Conservation (phyloP, 352 stramenopile genomes). For the Globisporangium mamillatum region DNA sequence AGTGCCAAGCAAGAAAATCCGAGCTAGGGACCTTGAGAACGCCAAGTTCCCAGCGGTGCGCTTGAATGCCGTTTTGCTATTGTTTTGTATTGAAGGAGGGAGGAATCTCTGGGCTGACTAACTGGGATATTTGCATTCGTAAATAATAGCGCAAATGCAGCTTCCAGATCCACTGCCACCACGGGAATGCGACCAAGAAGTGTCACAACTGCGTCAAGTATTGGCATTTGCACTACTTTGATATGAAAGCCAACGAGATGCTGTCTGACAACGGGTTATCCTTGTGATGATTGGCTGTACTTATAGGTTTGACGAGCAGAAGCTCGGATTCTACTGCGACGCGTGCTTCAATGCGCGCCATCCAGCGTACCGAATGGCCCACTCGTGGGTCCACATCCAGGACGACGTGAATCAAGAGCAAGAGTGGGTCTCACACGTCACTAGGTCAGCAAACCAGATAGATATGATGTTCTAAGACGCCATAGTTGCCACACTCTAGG, state of each 20-base stretch:
- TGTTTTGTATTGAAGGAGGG: not conserved
- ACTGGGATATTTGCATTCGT: not conserved
- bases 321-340: conserved; percentile 66
- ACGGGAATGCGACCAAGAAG: conserved; percentile 48
- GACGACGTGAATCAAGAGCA: conserved; percentile 55
- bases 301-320: conserved; percentile 50
- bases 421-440: conserved; percentile 60
- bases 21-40: conserved; percentile 18
- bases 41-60: conserved; percentile 20
- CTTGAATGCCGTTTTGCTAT: not conserved
- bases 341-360: conserved; percentile 57
- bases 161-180: conserved; percentile 51
- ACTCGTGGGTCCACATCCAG: conserved; percentile 54
- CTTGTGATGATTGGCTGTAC: not conserved
- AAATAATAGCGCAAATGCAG: conserved; percentile 37
- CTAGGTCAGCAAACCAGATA: conserved; percentile 26
- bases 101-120: not conserved
- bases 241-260: no score
- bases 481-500: not conserved
- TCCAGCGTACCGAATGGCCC: conserved; percentile 45
- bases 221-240: not conserved
- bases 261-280: no score
- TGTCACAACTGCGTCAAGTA: conserved; percentile 73
- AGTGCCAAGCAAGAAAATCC: not conserved
- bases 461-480: not conserved